Conservation (phyloP, 106 monocot species). For the Gastrodia elata region DNA sequence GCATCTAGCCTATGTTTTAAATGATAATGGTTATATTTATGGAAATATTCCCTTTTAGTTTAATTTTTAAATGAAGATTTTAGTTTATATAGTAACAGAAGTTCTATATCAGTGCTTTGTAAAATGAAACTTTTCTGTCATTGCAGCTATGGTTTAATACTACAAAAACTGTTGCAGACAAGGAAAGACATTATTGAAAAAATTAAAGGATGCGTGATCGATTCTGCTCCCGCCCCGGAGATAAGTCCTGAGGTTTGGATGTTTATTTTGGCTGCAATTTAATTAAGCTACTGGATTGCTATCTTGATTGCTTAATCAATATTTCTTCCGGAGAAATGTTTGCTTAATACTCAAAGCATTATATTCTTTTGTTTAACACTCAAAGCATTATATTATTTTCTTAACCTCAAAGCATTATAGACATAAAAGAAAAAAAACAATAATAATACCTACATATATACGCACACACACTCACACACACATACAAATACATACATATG, state of each 20-base stretch:
- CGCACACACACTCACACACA: too few relatives aligned
- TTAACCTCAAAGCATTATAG: too few relatives aligned
- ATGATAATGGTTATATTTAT: background rate
- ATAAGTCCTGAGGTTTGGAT: constrained; percentile 68
- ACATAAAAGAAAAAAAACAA: too few relatives aligned
- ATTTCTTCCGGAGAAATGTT: background rate
- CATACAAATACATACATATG: too few relatives aligned
- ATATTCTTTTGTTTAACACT: too few relatives aligned
- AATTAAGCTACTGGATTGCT: background rate
- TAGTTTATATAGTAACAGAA: background rate
- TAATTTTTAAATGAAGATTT: background rate
- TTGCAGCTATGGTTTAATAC: constrained; percentile 76
- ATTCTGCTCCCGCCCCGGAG: constrained; percentile 78
- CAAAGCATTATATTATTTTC: too few relatives aligned
- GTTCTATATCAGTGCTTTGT: background rate
- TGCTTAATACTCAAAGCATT: too few relatives aligned
- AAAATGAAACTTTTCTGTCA: background rate
- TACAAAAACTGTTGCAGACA: constrained; percentile 50
- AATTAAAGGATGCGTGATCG: constrained; percentile 85
- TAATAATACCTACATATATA: too few relatives aligned
- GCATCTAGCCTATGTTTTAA: background rate
- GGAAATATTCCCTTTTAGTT: background rate
- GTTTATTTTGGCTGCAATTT: constrained; percentile 9
- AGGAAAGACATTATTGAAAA: constrained; percentile 61
- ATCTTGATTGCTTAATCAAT: background rate